Percentiles rank a stretch among this genome's conserved stretches.
Conservation (phyloP, 176 grass and related monocot genomes). For the Ensete ventricosum region DNA sequence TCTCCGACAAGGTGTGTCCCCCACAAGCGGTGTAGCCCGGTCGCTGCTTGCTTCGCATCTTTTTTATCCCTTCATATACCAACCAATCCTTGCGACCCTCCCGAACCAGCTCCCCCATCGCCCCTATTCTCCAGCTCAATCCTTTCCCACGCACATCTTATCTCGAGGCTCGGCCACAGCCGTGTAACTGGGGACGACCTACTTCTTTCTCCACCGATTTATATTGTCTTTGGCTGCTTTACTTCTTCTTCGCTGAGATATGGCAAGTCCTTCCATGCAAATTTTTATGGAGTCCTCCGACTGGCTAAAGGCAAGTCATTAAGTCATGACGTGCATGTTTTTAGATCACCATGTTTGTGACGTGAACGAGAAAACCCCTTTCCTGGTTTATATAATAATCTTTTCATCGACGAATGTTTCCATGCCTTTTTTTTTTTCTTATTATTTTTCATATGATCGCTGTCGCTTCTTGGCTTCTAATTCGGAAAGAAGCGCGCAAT, state of each 20-base stretch:
- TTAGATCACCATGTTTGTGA: background rate
- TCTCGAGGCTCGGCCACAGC: too few relatives aligned
- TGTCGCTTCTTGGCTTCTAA: too few relatives aligned
- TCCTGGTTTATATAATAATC: too few relatives aligned
- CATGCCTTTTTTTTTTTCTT: too few relatives aligned
- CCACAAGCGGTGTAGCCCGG: background rate
- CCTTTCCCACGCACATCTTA: too few relatives aligned
- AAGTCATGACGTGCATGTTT: background rate
- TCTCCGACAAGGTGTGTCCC: constrained; percentile 1
- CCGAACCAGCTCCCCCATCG: background rate
- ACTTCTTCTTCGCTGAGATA: background rate
- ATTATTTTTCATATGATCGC: too few relatives aligned
- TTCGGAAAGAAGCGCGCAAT: too few relatives aligned
- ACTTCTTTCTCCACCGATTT: background rate
- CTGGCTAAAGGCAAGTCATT: background rate
- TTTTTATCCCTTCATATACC: background rate
- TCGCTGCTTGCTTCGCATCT: background rate
- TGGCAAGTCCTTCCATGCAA: background rate
- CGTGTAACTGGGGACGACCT: too few relatives aligned
- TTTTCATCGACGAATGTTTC: too few relatives aligned
- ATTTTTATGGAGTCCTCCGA: background rate
- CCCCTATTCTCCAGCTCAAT: too few relatives aligned
- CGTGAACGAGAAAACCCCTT: too few relatives aligned
- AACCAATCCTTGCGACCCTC: background rate
- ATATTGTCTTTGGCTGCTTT: background rate